A percentile compares a stretch with the other conserved stretches of the same genome.
Conservation (phyloP, 495 filamentous ascomycete genomes). For the Aspergillus diversus region DNA sequence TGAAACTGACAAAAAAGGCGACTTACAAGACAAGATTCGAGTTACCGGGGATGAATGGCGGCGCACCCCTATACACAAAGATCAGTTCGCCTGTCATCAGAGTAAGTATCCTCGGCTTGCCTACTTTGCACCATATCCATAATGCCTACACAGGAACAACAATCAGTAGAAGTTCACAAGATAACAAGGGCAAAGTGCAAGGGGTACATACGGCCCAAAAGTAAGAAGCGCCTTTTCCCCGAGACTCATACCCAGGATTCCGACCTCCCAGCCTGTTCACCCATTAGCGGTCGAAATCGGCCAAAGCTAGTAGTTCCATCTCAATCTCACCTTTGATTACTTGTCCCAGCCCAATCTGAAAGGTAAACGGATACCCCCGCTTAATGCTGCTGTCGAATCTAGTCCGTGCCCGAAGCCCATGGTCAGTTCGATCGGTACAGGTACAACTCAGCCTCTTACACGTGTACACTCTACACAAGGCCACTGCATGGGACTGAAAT, state of each 20-base stretch:
- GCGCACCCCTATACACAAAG: slow-evolving; percentile 17
- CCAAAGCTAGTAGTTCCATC: not conserved
- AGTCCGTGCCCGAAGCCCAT: not conserved
- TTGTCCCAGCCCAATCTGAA: slow-evolving; percentile 26
- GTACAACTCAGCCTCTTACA: not conserved
- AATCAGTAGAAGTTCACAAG: slow-evolving; percentile 3
- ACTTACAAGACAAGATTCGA: slow-evolving; percentile 30
- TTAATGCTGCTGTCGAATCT: slow-evolving; percentile 33
- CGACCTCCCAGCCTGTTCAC: slow-evolving; percentile 28
- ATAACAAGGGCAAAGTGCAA: not conserved
- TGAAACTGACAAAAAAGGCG: not conserved
- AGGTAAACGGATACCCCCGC: slow-evolving; percentile 26
- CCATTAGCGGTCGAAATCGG: not conserved
- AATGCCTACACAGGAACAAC: slow-evolving; percentile 17
- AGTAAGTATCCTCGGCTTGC: not conserved
- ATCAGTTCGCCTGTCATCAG: not conserved
- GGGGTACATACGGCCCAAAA: slow-evolving; percentile 27
- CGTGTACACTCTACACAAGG: not conserved
- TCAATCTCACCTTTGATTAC: slow-evolving; percentile 26
- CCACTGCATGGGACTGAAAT: not conserved
- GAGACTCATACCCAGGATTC: slow-evolving; percentile 28
- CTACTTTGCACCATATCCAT: slow-evolving; percentile 30
- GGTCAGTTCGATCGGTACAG: not conserved
- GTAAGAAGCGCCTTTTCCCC: slow-evolving; percentile 31
- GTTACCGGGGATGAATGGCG: slow-evolving; percentile 29